Base-by-base conservation (phyloP, 2,329 filamentous ascomycete species). In the Hypoxylon sp. region DNA sequence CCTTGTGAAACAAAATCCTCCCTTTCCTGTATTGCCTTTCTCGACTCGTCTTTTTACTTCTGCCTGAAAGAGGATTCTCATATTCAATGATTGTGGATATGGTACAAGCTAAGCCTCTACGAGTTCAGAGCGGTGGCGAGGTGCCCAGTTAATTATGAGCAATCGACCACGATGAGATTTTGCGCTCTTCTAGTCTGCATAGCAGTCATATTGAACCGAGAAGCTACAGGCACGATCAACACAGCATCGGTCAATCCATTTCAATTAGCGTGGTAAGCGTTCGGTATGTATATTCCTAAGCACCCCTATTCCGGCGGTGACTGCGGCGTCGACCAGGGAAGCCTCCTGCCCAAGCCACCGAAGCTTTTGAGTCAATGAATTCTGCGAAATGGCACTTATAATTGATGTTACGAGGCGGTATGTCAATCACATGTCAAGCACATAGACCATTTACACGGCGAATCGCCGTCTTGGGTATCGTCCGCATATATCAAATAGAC, bases 401-500 rank as follows among this genome's bases (percentile, higher is more conserved):
- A 12, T 50, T 34, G 29, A 55, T 63, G 29, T 27, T 37, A 62
- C 21, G 55, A 19, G 16, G 47, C 16, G 46, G 61, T 12, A 54
- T 41, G 30, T n/a, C n/a, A n/a, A n/a, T n/a, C n/a, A n/a, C 7
- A 34, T 29, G 1, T 11, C 16, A 41, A 41, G 16, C 16, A 41
- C 45, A 23, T 14, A 54, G 8, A 27, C 48, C 52, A 63, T 64
- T 61, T 50, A 41, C 60, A 45, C 37, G 43, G 48, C 50, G 29
- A 30, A 43, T 58, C 47, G 34, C 57, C 48, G 14, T 51, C 23
- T 61, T 53, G 32, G 41, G 45, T 19, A 9, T 27, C 12, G 9
- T 61, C 45, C 41, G 52, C 63, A 68, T 61, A 39, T 47, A 65
- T 57, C 34, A 21, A 34, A 50, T 23, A 60, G 63, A 14, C 51